These are phyloP conservation scores for Tetraselmis chui DNA, from an alignment of 139 green algal species.

Conservation along the genomic window DNA sequence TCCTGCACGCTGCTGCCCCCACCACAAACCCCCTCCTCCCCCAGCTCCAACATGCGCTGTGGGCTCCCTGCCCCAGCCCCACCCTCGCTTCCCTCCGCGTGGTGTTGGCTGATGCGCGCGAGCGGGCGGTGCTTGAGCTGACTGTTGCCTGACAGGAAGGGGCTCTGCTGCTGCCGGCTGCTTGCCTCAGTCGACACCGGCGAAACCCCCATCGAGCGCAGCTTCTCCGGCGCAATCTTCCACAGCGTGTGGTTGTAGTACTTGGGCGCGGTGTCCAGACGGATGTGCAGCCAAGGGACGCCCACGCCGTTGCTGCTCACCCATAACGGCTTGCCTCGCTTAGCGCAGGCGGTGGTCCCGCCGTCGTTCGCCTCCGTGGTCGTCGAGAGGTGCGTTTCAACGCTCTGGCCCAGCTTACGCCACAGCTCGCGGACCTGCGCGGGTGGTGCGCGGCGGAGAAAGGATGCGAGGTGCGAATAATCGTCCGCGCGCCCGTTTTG, in stretches of 20 bases:
- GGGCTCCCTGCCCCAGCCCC: background rate
- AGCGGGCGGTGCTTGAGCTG: background rate
- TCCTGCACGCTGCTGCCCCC: background rate
- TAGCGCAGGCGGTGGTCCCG: background rate
- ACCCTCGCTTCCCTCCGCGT: background rate
- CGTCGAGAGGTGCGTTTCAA: background rate
- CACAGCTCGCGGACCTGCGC: background rate
- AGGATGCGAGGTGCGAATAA: background rate
- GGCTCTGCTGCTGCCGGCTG: too few relatives aligned
- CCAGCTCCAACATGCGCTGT: background rate
- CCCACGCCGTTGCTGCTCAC: slow-evolving; percentile 11
- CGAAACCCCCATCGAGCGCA: background rate
- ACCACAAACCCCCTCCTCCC: background rate
- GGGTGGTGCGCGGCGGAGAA: background rate
- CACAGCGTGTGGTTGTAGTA: slow-evolving; percentile 7
- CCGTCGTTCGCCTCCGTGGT: too few relatives aligned
- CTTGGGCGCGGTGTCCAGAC: slow-evolving; percentile 13
- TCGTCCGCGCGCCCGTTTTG: background rate
- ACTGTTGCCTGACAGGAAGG: background rate
- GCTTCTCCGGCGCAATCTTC: background rate
- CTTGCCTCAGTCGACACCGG: background rate
- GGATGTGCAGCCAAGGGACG: slow-evolving; percentile 13
- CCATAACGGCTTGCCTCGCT: slow-evolving; percentile 1
- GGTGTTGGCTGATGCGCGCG: background rate
- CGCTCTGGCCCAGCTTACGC: background rate